Base-by-base conservation (phyloP, 1,284 basidiomycete genomes). In the Caloboletus inedulis region DNA sequence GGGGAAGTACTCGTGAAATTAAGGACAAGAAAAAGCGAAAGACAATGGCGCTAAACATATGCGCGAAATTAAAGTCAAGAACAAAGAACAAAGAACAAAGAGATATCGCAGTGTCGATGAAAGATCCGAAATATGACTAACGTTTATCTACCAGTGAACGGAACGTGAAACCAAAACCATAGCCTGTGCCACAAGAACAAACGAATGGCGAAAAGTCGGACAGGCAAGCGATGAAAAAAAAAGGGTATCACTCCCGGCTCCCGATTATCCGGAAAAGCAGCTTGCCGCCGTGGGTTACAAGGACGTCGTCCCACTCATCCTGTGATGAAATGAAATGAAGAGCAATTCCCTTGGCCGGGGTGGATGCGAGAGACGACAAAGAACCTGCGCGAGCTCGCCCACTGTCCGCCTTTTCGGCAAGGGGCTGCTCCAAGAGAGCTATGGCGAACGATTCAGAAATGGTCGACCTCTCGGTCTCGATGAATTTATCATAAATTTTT, bases 401-500 rank as follows among this genome's bases (percentile, higher is more conserved):
- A 54, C 13, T 58, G 53, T 29, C 39, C 43, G 40, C 49, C 47
- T 31, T 47, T 39, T 56, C 57, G 30, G 36, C 36, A 14, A 50
- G 49, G 42, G 39, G 34, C 31, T 61, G 66, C 39, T 74, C 65
- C 51, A 80, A 72, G 45, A 78, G 69, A 12, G 75, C 80, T 21
- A 89, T 67, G 9, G 72, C 72, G 63, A 89, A 88, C 9, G 72
- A 64, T 7, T 74, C 69, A 2, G 75, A 74, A 21, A 87, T 76
- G 7, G 73, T 70, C 42, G 82, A 59, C 49, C 75, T 77, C 62
- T 83, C 84, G 58, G 83, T 78, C 16, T 74, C 72, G 18, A 77
- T 72, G 60, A 89, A 83, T 62, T 87, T 88, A 49, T 82, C 79
- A 56, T 78, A 76, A 23, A 89, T 68, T 47, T 77, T 77, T 40